Evolutionary conservation across 768 basidiomycete genomes (phyloP), one percentile per base, ranked within the genome.

Genomic region (Boletus vinaceobasis): DNA sequence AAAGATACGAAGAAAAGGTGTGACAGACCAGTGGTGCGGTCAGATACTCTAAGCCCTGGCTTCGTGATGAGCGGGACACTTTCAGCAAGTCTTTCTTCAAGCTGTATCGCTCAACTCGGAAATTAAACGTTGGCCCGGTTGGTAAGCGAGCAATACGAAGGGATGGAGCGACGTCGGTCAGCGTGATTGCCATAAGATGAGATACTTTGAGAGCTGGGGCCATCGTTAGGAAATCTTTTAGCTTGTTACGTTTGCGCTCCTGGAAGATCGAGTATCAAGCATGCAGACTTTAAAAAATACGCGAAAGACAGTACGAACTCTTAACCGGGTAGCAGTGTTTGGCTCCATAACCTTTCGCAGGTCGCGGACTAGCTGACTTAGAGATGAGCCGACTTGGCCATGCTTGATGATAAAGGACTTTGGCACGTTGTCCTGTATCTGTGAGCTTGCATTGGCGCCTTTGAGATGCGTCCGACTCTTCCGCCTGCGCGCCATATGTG

Each of bases 401-500:
- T 95, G 92, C 71, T 95, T 96, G 68, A 99, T 90, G 55, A 99
- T 90, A 66, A 99, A 98, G 0, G 93, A 94, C 74, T 90, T 96
- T 5, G 96, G 96, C 0, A 73, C 73, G 55, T 71, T 74, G 3
- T 73, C 71, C 23, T 68, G 61, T 2, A 72, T 66, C 27, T 68
- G 65, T 11, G 71, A 56, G 13, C 70, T 67, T 13, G 75, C 69
- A 2, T 71, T 69, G 39, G 74, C 72, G 13, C 79, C 82, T 63
- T 90, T 92, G 68, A 89, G 75, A 74, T 93, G 90, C 1, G 90
- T 93, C 60, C 89, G 80, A 67, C 84, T 85, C 70, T 93, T 93
- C 59, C 88, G 82, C 77, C 76, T 79, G 50, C 84, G 86, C 19
- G 77, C 87, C 90, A 54, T 59, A 55, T 53, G 39, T 45, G 50